Conservation (phyloP, 495 filamentous ascomycete species). For the Penicillium flavigenum region DNA sequence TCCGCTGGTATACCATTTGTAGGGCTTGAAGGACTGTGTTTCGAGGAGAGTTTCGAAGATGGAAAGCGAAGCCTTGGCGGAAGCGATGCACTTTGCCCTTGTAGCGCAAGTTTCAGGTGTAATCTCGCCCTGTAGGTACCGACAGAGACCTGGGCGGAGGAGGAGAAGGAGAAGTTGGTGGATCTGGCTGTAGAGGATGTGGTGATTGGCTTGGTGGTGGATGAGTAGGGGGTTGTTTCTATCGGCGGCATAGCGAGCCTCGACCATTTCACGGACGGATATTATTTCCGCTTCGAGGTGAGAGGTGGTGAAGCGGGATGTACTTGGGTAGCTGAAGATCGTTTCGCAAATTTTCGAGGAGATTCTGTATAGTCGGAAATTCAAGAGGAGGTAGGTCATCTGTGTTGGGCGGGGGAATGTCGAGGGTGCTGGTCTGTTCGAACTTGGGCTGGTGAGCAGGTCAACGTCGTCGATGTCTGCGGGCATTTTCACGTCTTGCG, state of each 20-base stretch:
- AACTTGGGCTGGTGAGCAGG: conserved; percentile 33
- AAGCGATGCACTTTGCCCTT: conserved; percentile 43
- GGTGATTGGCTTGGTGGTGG: conserved; percentile 45
- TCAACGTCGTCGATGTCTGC: conserved; percentile 47
- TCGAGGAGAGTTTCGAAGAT: conserved; percentile 42
- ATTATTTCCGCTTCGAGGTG: conserved; percentile 43
- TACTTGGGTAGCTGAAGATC: conserved; percentile 36
- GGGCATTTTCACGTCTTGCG: conserved; percentile 42
- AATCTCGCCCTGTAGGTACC: conserved; percentile 41
- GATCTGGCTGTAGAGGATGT: conserved; percentile 49
- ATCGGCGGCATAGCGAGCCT: conserved; percentile 38
- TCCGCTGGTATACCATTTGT: conserved; percentile 49
- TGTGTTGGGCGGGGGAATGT: conserved; percentile 41
- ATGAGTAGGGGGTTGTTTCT: conserved; percentile 29
- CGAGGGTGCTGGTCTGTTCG: conserved; percentile 15
- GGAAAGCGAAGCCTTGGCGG: conserved; percentile 41
- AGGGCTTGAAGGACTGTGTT: conserved; percentile 37
- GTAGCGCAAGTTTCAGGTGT: conserved; percentile 41
- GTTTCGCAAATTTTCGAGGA: conserved; percentile 44
- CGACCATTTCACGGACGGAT: conserved; percentile 38
- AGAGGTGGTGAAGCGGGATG: conserved; percentile 25
- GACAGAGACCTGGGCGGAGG: conserved; percentile 43
- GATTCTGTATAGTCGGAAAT: conserved; percentile 42
- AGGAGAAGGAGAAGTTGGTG: conserved; percentile 50
- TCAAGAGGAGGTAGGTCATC: conserved; percentile 49